Evolutionary conservation across 202 grass and related monocot species (phyloP), one percentile per base, ranked within the genome.

Genomic region (Setaria viridis): DNA sequence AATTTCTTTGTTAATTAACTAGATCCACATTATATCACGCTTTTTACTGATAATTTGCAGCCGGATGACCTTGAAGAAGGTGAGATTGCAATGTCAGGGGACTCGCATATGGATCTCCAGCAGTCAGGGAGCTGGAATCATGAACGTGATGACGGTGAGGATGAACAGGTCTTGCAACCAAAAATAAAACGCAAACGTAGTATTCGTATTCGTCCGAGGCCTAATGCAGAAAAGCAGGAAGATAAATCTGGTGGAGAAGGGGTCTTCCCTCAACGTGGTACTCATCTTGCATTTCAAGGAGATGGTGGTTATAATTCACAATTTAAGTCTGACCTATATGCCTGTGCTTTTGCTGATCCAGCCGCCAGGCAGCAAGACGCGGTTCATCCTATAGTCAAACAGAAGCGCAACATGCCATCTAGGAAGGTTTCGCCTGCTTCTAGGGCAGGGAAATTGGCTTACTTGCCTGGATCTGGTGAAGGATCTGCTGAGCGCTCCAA

Each of bases 11-110:
- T 34, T 20, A 59, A 41, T 74, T 53, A 70, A 91, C 83, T 85
- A 46, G 60, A 57, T 39, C 4, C 43, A 46, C 74, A 29, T 4
- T 39, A 39, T 39, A 39, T 57, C 42, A 46, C 72, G 33, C 48
- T 85, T 88, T 86, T 73, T 51, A n/a, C 50, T 67, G 43, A 41
- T 66, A 70, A 88, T 73, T 89, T 81, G 50, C 89, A 99, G 97
- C 9, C 78, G 34, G 97, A 97, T 88, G 97, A 99, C 72, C 85
- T 99, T 72, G 97, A 99, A 80, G 97, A 99, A 83, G 94, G 97
- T 70, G 97, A 99, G 82, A 99, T 99, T 83, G 97, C 94, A 80
- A 85, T 97, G 80, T 97, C 97, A 25, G 94, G 90, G 34, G 92
- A 97, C 81, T 96, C 93, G 6, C 90, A 80, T 86, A 91, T 95